phyloP scores from a whole-genome alignment of 2,329 filamentous ascomycete species.

The Blastomyces silverae region DNA sequence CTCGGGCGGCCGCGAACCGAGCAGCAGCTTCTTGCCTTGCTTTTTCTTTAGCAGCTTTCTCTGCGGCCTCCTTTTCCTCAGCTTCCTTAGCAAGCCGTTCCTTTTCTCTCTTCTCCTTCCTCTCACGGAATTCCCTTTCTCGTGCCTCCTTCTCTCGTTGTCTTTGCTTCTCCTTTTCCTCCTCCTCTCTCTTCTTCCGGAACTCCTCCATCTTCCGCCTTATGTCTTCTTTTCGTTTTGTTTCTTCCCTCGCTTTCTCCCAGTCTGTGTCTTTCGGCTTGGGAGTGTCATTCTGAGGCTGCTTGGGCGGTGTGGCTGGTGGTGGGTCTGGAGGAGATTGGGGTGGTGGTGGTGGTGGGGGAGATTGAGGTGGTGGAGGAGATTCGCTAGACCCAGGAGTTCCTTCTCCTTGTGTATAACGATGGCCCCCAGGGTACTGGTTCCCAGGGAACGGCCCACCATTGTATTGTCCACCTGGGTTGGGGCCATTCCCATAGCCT shows the following conservation, averaged over 20 bases:
- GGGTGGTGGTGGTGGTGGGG: conserved; percentile 1
- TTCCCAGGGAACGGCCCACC: conserved; percentile 33
- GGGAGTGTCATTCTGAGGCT: neutral
- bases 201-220: conserved; percentile 32
- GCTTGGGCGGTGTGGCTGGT: conserved; percentile 12
- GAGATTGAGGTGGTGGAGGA: conserved; percentile 11
- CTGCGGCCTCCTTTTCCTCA: conserved; percentile 25
- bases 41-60: conserved; percentile 24
- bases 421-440: conserved; percentile 19
- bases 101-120: conserved; percentile 36
- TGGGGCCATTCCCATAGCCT: conserved; percentile 27
- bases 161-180: conserved; percentile 35
- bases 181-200: conserved; percentile 36
- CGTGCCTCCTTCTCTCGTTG: conserved; percentile 38
- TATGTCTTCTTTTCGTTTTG: conserved; percentile 35
- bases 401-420: conserved; percentile 9
- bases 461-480: conserved; percentile 30
- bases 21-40: conserved; percentile 23
- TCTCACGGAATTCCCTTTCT: conserved; percentile 36
- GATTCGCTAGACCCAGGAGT: conserved; percentile 7
- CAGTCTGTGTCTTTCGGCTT: conserved; percentile 18
- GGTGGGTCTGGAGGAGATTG: conserved; percentile 14
- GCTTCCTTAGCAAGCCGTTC: conserved; percentile 25
- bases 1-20: conserved; percentile 29
- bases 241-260: conserved; percentile 33